These are phyloP conservation scores for Pseudogymnoascus sp. DNA, from an alignment of 2,329 filamentous ascomycete species.

Conservation along the genomic window DNA sequence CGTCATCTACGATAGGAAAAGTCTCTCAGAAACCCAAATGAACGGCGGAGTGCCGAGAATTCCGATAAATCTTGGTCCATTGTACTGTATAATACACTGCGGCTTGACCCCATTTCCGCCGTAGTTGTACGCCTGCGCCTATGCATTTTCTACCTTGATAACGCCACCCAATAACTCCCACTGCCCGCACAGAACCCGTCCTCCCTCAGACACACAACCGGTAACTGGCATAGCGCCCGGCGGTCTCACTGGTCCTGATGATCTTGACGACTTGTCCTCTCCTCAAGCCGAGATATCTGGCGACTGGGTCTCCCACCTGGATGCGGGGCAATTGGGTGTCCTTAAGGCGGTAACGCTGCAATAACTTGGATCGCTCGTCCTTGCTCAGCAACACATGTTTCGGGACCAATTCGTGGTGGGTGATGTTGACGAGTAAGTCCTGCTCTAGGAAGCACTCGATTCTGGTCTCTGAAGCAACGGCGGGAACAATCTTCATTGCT, in stretches of 20 bases:
- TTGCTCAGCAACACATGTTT: slow-evolving; percentile 83
- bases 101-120: neutral
- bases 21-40: neutral
- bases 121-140: slow-evolving; percentile 6
- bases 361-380: slow-evolving; percentile 78
- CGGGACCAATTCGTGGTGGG: slow-evolving; percentile 91
- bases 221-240: slow-evolving; percentile 94
- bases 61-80: neutral
- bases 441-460: slow-evolving; percentile 96
- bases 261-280: slow-evolving; percentile 97
- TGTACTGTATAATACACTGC: slow-evolving; percentile 7
- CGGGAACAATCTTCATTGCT: slow-evolving; percentile 77
- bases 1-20: neutral
- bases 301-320: slow-evolving; percentile 83
- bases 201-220: slow-evolving; percentile 52
- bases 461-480: slow-evolving; percentile 65
- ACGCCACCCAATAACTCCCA: slow-evolving; percentile 8
- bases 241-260: slow-evolving; percentile 89
- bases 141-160: slow-evolving; percentile 6
- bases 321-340: slow-evolving; percentile 95
- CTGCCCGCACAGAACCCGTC: neutral
- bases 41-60: neutral
- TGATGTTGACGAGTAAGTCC: slow-evolving; percentile 96
- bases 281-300: slow-evolving; percentile 82
- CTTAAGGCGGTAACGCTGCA: slow-evolving; percentile 89